These are phyloP conservation scores for Aspergillus candidus DNA, from an alignment of 2,329 filamentous ascomycete genomes.

Conservation along the genomic window DNA sequence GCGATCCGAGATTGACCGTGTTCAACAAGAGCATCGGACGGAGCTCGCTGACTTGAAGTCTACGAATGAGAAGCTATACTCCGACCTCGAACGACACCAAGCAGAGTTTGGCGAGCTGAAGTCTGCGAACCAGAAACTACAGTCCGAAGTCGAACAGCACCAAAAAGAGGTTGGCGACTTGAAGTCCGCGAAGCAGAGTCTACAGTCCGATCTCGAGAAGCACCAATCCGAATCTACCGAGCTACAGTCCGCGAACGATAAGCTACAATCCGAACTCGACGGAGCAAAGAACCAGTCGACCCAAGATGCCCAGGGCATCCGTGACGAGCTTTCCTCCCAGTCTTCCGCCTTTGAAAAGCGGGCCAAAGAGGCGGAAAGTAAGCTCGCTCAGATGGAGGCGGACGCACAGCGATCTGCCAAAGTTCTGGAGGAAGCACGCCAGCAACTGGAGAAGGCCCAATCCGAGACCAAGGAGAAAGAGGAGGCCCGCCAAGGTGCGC, in stretches of 20 bases:
- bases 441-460: slow-evolving; percentile 28
- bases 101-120: slow-evolving; percentile 54
- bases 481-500: slow-evolving; percentile 57
- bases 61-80: slow-evolving; percentile 54
- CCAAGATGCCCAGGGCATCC: slow-evolving; percentile 54
- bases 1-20: slow-evolving; percentile 37
- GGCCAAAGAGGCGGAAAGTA: slow-evolving; percentile 36
- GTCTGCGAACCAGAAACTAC: slow-evolving; percentile 51
- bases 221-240: slow-evolving; percentile 54
- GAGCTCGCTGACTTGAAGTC: slow-evolving; percentile 56
- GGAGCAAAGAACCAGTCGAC: slow-evolving; percentile 46
- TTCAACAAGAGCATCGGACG: slow-evolving; percentile 43
- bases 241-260: slow-evolving; percentile 50
- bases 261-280: slow-evolving; percentile 45
- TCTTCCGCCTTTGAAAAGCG: slow-evolving; percentile 45
- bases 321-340: slow-evolving; percentile 46
- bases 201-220: slow-evolving; percentile 42
- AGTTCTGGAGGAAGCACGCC: slow-evolving; percentile 47
- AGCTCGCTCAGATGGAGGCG: slow-evolving; percentile 28
- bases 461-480: slow-evolving; percentile 46
- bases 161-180: slow-evolving; percentile 58
- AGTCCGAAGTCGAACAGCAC: slow-evolving; percentile 35
- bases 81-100: slow-evolving; percentile 36
- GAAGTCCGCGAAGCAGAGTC: slow-evolving; percentile 50
- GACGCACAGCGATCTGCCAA: slow-evolving; percentile 42